Percentiles rank a stretch among this genome's conserved stretches.
These are phyloP conservation scores for Parathielavia hyrcaniae DNA, from an alignment of 495 filamentous ascomycete genomes.

Conservation along the genomic window DNA sequence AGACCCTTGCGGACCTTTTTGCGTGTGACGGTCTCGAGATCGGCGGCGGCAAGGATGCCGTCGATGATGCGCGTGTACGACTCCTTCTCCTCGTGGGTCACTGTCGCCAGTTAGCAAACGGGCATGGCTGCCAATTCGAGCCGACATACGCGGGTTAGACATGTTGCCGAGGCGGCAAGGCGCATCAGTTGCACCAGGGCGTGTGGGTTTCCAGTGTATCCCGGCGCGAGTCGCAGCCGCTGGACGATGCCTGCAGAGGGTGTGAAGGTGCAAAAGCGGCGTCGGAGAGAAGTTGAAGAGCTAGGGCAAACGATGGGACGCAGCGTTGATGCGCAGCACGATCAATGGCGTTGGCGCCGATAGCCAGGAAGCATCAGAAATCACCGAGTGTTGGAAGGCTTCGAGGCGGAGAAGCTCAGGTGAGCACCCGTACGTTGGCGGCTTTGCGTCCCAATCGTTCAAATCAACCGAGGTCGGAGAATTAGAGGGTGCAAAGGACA, in stretches of 20 bases:
- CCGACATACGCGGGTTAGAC: constrained; percentile 29
- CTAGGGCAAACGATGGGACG: too few relatives aligned
- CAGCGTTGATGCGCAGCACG: neutral
- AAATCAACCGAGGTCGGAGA: too few relatives aligned
- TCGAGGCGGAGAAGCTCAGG: too few relatives aligned
- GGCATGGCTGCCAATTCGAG: neutral
- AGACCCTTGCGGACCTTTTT: constrained; percentile 88
- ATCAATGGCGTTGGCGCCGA: neutral
- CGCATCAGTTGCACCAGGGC: constrained; percentile 21
- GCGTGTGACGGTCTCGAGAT: constrained; percentile 84
- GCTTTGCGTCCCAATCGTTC: too few relatives aligned
- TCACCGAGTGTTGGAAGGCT: too few relatives aligned
- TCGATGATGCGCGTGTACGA: constrained; percentile 85
- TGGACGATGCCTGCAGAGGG: too few relatives aligned
- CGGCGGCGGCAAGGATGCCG: constrained; percentile 71
- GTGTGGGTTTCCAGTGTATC: neutral
- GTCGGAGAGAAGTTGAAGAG: neutral
- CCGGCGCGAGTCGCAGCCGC: too few relatives aligned
- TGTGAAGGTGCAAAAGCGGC: neutral
- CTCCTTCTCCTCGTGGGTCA: constrained; percentile 58
- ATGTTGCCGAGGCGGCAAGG: constrained; percentile 21
- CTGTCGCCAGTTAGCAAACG: constrained; percentile 35
- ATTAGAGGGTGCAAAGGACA: too few relatives aligned
- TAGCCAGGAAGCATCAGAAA: too few relatives aligned
- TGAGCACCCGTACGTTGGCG: too few relatives aligned